A percentile compares a stretch with the other conserved stretches of the same genome.
Evolutionary conservation across 2,329 filamentous ascomycete species (phyloP).

Genomic region (Cladophialophora bantiana): DNA sequence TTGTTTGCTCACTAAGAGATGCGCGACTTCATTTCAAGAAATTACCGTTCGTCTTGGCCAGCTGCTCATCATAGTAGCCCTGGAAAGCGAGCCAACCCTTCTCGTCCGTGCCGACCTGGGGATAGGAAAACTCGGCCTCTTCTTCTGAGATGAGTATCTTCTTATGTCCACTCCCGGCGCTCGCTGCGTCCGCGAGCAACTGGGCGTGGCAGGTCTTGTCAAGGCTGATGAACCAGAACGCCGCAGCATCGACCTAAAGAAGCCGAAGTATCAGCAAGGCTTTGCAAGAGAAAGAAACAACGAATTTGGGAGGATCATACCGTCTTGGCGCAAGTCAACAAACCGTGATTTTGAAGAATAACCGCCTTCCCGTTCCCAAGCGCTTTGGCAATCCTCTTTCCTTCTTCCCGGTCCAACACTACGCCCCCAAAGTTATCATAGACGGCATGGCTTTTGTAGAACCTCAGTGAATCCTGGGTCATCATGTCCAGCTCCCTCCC

Average conservation of each 20-base stretch:
- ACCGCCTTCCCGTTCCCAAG: slow-evolving; percentile 60
- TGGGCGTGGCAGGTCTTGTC: slow-evolving; percentile 53
- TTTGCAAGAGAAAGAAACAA: too few relatives aligned
- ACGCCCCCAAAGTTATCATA: slow-evolving; percentile 61
- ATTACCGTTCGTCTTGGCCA: slow-evolving; percentile 58
- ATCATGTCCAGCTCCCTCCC: slow-evolving; percentile 56
- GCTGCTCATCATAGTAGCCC: slow-evolving; percentile 61
- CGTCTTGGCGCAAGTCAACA: slow-evolving; percentile 59
- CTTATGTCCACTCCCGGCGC: slow-evolving; percentile 47
- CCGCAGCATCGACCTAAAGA: slow-evolving; percentile 54
- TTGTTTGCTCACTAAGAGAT: too few relatives aligned
- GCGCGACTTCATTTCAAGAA: slow-evolving; percentile 50
- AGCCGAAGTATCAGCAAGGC: too few relatives aligned
- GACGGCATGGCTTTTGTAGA: slow-evolving; percentile 47
- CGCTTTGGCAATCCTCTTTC: slow-evolving; percentile 56
- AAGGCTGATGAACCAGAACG: slow-evolving; percentile 63
- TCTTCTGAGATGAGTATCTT: slow-evolving; percentile 42
- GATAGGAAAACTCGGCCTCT: slow-evolving; percentile 40
- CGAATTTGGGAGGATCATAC: slow-evolving; percentile 22
- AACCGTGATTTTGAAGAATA: slow-evolving; percentile 63
- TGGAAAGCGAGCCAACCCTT: slow-evolving; percentile 64
- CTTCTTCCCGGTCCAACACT: slow-evolving; percentile 61
- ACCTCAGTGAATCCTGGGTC: slow-evolving; percentile 56
- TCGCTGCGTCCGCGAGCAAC: slow-evolving; percentile 51
- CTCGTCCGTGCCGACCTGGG: slow-evolving; percentile 48